A percentile compares a stretch with the other conserved stretches of the same genome.
Evolutionary conservation across 345 rosid genomes (phyloP).

Genomic region (Brassica carinata): DNA sequence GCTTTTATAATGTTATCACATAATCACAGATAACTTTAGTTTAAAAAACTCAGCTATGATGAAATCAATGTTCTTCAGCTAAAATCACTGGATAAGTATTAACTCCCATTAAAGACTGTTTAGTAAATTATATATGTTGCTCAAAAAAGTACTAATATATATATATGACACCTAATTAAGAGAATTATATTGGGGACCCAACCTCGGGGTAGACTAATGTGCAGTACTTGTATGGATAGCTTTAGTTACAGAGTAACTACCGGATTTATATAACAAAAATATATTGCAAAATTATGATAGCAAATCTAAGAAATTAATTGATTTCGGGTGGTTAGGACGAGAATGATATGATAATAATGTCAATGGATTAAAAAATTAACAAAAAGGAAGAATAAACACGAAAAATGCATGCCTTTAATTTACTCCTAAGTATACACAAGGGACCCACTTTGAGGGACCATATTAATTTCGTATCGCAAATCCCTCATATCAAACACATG

Average conservation of each 20-base stretch:
- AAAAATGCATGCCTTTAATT: slow-evolving; percentile 35
- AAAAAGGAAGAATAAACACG: slow-evolving; percentile 25
- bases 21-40: neutral
- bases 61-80: neutral
- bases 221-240: neutral
- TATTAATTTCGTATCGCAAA: slow-evolving; percentile 17
- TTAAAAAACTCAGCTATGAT: neutral
- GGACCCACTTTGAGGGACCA: slow-evolving; percentile 35
- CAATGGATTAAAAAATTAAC: neutral
- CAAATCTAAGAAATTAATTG: neutral
- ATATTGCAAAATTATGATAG: neutral
- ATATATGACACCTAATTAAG: neutral
- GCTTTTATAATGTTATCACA: neutral
- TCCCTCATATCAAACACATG: slow-evolving; percentile 33
- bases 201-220: neutral
- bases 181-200: slow-evolving; percentile 1
- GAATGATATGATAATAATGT: slow-evolving; percentile 23
- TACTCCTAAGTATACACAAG: slow-evolving; percentile 29
- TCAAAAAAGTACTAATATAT: neutral
- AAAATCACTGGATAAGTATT: neutral
- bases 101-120: neutral
- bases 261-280: slow-evolving; percentile 2
- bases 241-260: slow-evolving; percentile 18
- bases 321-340: slow-evolving; percentile 28
- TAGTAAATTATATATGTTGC: neutral